These are phyloP conservation scores for Mytilinidion resinicola DNA, from an alignment of 495 filamentous ascomycete species.

Conservation along the genomic window DNA sequence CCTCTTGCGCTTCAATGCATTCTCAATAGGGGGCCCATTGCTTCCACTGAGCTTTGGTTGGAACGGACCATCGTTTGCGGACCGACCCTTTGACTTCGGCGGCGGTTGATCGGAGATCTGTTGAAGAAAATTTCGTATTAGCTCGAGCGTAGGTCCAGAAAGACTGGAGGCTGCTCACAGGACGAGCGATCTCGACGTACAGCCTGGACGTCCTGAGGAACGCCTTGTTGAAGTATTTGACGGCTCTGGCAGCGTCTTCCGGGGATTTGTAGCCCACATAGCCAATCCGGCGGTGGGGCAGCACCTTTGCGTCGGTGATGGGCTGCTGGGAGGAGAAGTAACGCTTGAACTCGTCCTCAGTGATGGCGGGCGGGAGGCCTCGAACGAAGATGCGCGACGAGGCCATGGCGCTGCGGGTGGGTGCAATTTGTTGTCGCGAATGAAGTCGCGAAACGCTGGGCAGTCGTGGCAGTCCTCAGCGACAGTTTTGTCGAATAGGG, in stretches of 20 bases:
- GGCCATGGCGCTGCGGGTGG: constrained; percentile 38
- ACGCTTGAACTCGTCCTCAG: constrained; percentile 72
- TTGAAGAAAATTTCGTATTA: too few relatives aligned
- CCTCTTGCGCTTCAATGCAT: constrained; percentile 52
- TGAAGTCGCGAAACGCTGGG: neutral
- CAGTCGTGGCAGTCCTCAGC: constrained; percentile 1
- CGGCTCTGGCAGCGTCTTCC: constrained; percentile 70
- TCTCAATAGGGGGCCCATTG: constrained; percentile 6
- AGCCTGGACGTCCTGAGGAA: constrained; percentile 98
- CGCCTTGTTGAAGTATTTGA: constrained; percentile 89
- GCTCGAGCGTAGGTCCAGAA: neutral
- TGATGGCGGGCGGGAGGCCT: constrained; percentile 67
- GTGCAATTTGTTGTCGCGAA: constrained; percentile 2
- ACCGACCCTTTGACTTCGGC: constrained; percentile 6
- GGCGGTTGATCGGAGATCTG: neutral
- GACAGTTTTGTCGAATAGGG: neutral
- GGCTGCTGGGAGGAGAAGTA: constrained; percentile 73
- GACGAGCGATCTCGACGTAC: constrained; percentile 78
- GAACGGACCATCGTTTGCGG: too few relatives aligned
- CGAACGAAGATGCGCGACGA: constrained; percentile 90
- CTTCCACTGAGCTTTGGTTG: constrained; percentile 19
- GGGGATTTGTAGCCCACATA: constrained; percentile 90
- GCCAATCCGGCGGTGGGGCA: constrained; percentile 82
- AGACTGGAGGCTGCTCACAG: constrained; percentile 46
- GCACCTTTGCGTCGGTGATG: constrained; percentile 85